Evolutionary conservation across 192 early-diverging fungal genomes (phyloP).

Genomic region (Backusella australiensis): DNA sequence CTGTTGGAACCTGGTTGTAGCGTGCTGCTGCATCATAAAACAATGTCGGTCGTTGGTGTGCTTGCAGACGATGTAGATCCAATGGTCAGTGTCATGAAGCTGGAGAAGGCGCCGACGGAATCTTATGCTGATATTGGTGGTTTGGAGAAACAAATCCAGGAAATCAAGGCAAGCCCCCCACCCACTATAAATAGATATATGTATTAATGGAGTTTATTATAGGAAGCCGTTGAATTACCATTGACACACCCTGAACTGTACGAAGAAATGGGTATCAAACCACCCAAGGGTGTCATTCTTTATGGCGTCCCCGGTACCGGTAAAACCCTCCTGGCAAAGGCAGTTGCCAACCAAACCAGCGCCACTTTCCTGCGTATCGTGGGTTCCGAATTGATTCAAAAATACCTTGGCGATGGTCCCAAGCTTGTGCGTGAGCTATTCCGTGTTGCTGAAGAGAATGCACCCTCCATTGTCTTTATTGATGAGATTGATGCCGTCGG

Average conservation of each 20-base stretch:
- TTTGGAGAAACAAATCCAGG: slow-evolving; percentile 81
- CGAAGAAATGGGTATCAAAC: slow-evolving; percentile 81
- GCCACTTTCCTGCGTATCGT: slow-evolving; percentile 93
- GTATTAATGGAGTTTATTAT: slow-evolving; percentile 22
- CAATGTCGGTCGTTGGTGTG: slow-evolving; percentile 92
- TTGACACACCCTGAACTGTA: slow-evolving; percentile 83
- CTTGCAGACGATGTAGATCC: slow-evolving; percentile 93
- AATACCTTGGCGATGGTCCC: slow-evolving; percentile 98
- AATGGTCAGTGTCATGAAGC: slow-evolving; percentile 97
- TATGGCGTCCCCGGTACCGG: slow-evolving; percentile 85
- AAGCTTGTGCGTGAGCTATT: slow-evolving; percentile 96
- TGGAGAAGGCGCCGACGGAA: slow-evolving; percentile 97
- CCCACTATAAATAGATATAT: not conserved
- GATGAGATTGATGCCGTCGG: slow-evolving; percentile 98
- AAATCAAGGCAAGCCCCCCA: slow-evolving; percentile 25
- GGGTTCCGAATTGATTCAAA: slow-evolving; percentile 94
- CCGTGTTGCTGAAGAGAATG: slow-evolving; percentile 92
- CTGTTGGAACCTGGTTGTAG: slow-evolving; percentile 96
- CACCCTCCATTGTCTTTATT: slow-evolving; percentile 98
- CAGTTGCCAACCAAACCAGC: slow-evolving; percentile 94
- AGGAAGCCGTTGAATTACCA: slow-evolving; percentile 82
- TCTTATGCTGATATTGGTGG: slow-evolving; percentile 92
- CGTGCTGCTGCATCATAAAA: slow-evolving; percentile 91
- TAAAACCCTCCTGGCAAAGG: slow-evolving; percentile 92
- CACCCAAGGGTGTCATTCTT: slow-evolving; percentile 81